Evolutionary conservation across 768 basidiomycete species (phyloP), one percentile per base, ranked within the genome.

Genomic region (Trametes sanguinea): DNA sequence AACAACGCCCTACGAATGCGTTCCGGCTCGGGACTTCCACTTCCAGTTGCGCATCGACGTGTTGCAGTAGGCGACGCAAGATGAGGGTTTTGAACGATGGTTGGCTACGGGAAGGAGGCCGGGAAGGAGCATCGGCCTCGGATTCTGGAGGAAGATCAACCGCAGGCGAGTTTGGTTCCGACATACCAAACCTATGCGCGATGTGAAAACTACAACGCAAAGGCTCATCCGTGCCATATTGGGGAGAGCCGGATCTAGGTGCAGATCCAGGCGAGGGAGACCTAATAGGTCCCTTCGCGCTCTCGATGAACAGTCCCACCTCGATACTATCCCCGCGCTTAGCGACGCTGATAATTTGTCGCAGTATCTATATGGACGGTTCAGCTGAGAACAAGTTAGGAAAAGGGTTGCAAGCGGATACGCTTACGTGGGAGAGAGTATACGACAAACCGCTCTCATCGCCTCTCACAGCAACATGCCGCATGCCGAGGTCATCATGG

Each of bases 401-500:
- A 30, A 29, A 45, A 22, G 22, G 22, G 58, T 47, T 47, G 52
- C 35, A 54, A 39, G 42, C 27, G 61, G 39, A 14, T 35, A 60
- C 53, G 81, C 93, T 79, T 77, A 96, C 95, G 80, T 95, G 90
- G 42, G 87, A 86, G 59, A 97, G 73, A 2, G 87, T 83, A 76
- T 89, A 95, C 42, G 85, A 85, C 62, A 96, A 78, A 8, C 88
- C 94, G 68, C 86, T 88, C 69, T 94, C 95, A 67, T 94, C 90
- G 17, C 92, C 94, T 67, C 79, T 84, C 13, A 96, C 94, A 59
- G 85, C 87, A 52, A 94, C 82, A 66, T 95, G 92, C 77, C 90
- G 91, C 80, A 97, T 81, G 22, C 88, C 89, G 22, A 90, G 87
- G 72, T 96, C 94, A 17, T 88, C 90, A 68, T 98, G 94, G 72